Evolutionary conservation across 164 flowering plant species (phyloP), one percentile per base, ranked within the genome.

Genomic region (Tetracentron sinense): DNA sequence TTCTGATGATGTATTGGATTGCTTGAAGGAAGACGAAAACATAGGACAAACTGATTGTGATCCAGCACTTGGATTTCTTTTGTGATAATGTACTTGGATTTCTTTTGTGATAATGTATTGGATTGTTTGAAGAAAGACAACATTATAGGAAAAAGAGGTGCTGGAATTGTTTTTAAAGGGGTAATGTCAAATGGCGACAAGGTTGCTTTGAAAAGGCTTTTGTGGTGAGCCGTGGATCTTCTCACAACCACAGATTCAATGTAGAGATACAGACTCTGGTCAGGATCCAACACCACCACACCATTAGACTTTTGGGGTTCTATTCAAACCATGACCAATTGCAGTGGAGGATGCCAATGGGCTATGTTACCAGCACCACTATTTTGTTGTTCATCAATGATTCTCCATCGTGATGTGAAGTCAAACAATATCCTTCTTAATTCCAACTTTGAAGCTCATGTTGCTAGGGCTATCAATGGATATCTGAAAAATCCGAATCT

Each of bases 141-240:
- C 75, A 89, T 95, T 25, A 95, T 95, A 6, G 97, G 99, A 10
- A 95, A 95, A 78, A 97, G 97, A 17, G 99, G 99, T 22, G 99
- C 97, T 12, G 97, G 99, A 7, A 87, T 95, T 59, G 97, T 95
- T 7, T 92, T 92, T 82, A 95, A 91, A 66, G 97, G 96, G 2
- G 64, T 44, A 7, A 89, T 92, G 97, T 88, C 96, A 0, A 88
- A 79, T 48, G 91, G 96, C 0, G 97, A 88, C 26, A 79, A 72
- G 2, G 96, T 95, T 8, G 97, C 97, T 10, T 94, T 95, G 21
- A 94, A 94, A 56, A 69, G 96, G 69, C 79, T 94, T 2, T 89
- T 96, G 2, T 96, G 2, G 86, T 94, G 96, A 88, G 87, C 76
- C 83, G 96, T 2, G 97, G 97, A 0, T 91, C 96, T 1, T 75